A percentile compares a stretch with the other conserved stretches of the same genome.
phyloP scores from a whole-genome alignment of 495 filamentous ascomycete genomes.

The Penicillium bialowiezense region DNA sequence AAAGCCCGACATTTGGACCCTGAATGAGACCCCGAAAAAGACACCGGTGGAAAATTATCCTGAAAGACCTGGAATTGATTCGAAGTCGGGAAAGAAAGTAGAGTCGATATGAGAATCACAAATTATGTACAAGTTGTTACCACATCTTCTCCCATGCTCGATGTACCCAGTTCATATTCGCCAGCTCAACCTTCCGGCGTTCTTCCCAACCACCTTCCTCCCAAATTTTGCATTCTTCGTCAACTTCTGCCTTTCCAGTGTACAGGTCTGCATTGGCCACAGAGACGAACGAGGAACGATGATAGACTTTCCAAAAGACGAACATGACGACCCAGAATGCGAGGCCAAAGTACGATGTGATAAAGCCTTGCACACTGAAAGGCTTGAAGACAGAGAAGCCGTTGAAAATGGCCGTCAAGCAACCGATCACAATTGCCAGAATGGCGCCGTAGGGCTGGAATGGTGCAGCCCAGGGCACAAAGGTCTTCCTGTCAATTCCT shows the following conservation, averaged over 20 bases:
- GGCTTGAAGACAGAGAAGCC: constrained; percentile 33
- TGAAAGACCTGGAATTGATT: no score
- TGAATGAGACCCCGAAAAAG: no score
- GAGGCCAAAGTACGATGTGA: constrained; percentile 35
- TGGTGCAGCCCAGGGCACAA: constrained; percentile 27
- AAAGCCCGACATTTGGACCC: no score
- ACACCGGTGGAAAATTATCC: no score
- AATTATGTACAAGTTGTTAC: constrained; percentile 14
- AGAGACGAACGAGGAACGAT: constrained; percentile 27
- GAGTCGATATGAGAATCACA: not conserved
- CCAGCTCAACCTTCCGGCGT: constrained; percentile 24
- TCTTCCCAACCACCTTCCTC: constrained; percentile 30
- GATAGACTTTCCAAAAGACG: constrained; percentile 31
- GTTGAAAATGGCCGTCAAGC: constrained; percentile 25
- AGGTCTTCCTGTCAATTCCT: constrained; percentile 44
- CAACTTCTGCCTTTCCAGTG: constrained; percentile 31
- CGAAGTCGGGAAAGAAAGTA: no score
- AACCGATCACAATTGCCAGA: constrained; percentile 22
- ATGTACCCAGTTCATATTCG: constrained; percentile 20
- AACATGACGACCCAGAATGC: constrained; percentile 32
- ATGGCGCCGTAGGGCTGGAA: constrained; percentile 29
- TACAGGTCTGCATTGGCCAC: constrained; percentile 24
- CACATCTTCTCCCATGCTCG: constrained; percentile 33
- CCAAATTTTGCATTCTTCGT: constrained; percentile 34
- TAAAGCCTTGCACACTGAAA: constrained; percentile 31